Base-by-base conservation (phyloP, 2,329 filamentous ascomycete species). In the Claviceps citrina region DNA sequence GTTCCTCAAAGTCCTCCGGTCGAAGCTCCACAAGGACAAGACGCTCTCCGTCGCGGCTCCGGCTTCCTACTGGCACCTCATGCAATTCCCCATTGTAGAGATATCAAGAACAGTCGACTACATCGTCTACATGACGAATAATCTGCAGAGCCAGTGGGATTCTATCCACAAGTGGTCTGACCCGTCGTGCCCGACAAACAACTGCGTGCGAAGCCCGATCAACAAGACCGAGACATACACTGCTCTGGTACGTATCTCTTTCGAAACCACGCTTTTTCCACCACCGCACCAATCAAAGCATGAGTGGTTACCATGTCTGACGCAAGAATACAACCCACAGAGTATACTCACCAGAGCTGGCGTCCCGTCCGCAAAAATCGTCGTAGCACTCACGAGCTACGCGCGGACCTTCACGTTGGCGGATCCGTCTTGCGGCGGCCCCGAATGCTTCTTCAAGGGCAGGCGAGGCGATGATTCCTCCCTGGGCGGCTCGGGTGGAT, bases 41-140 rank as follows among this genome's bases (percentile, higher is more conserved):
- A 41, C 47, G 0, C n/a, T 59, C 1, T 54, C 52, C 0, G 51
- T 60, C 35, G 51, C 54, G 2, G 52, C 53, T 0, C 54, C 55
- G 0, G 50, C 55, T 0, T 60, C 53, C 0, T 60, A 51, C 36
- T 62, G 56, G 59, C 60, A 58, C 26, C 51, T 62, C 3, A 51
- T 51, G 36, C 26, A 22, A 0, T 60, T 56, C 8, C 57, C 53
- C 0, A 52, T 61, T 13, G 39, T 47, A 3, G 25, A 43, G 0
- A 57, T 60, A 4, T 31, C 44, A 0, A 24, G 42, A 1, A 20
- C 49, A 1, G 26, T 60, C 5, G 53, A 60, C 39, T 60, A 61
- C 36, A 52, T 60, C 5, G 47, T 58, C n/a, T 57, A 51, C 41
- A 57, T 55, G 51, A 54, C 54, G 2, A 55, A 57, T 28, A 53